phyloP scores from a whole-genome alignment of 208 protist species.

The Wallacemonas sp. region DNA sequence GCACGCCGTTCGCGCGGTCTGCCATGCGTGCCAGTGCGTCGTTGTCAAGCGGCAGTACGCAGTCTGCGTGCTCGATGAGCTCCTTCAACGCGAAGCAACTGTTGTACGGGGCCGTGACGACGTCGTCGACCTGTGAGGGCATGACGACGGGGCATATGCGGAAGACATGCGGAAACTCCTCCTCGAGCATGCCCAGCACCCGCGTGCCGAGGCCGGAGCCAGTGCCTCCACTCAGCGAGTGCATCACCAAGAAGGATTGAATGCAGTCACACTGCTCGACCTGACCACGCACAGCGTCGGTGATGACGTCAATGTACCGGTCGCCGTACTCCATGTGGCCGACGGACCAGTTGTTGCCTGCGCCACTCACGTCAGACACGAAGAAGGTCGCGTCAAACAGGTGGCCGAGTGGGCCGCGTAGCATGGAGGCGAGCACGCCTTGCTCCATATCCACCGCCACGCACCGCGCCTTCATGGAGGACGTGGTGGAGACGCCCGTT shows the following conservation, averaged over 20 bases:
- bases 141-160: slow-evolving; percentile 90
- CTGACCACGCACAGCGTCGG: slow-evolving; percentile 79
- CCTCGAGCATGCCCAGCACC: slow-evolving; percentile 90
- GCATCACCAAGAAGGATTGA: slow-evolving; percentile 95
- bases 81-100: slow-evolving; percentile 87
- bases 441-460: slow-evolving; percentile 97
- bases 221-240: slow-evolving; percentile 96
- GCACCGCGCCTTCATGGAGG: slow-evolving; percentile 85
- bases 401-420: slow-evolving; percentile 71
- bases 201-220: slow-evolving; percentile 95
- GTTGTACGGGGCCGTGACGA: slow-evolving; percentile 97
- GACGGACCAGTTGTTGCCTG: slow-evolving; percentile 94
- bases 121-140: slow-evolving; percentile 92
- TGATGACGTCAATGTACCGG: slow-evolving; percentile 78
- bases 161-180: slow-evolving; percentile 93
- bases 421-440: slow-evolving; percentile 87
- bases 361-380: slow-evolving; percentile 85
- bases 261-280: slow-evolving; percentile 95
- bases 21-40: slow-evolving; percentile 87
- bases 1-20: slow-evolving; percentile 40
- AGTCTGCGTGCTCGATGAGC: slow-evolving; percentile 94
- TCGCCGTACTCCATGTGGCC: slow-evolving; percentile 93
- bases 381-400: slow-evolving; percentile 92
- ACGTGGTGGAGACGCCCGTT: not conserved
- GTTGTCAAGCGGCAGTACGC: slow-evolving; percentile 95